Evolutionary conservation across 139 green algal genomes (phyloP).

Genomic region (Astrephomene gubernaculifera): DNA sequence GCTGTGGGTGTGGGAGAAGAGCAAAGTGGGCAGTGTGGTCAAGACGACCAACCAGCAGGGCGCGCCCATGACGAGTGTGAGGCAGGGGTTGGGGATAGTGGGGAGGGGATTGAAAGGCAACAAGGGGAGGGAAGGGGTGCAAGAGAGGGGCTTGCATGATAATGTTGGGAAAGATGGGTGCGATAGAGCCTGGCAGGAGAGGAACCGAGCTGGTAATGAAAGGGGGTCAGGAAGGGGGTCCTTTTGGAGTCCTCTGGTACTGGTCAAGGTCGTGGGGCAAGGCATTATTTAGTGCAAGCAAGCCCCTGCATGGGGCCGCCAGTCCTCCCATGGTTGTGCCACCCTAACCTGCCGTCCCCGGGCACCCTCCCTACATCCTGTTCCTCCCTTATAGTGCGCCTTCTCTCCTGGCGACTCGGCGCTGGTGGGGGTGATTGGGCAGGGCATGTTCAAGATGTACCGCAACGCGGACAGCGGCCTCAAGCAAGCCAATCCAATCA

Average conservation of each 20-base stretch:
- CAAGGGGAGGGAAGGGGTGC: background rate
- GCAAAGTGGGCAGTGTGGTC: conserved; percentile 74
- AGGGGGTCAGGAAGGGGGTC: no score
- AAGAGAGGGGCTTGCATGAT: background rate
- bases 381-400: conserved; percentile 58
- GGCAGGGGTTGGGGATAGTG: background rate
- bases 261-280: no score
- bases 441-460: conserved; percentile 76
- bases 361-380: background rate
- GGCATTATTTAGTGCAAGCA: no score
- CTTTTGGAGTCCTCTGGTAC: no score
- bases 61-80: conserved; percentile 50
- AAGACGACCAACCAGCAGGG: conserved; percentile 65
- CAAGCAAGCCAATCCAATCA: conserved; percentile 62
- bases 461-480: conserved; percentile 57
- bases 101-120: background rate
- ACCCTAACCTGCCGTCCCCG: background rate
- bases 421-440: conserved; percentile 71
- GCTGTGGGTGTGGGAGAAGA: conserved; percentile 93
- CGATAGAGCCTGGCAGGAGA: no score
- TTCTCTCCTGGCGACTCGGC: conserved; percentile 67
- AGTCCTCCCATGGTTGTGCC: no score
- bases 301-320: no score
- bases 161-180: no score
- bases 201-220: no score